Conservation (phyloP, 1,139 yeast genomes). For the Sugiyamaella xylanicola region DNA sequence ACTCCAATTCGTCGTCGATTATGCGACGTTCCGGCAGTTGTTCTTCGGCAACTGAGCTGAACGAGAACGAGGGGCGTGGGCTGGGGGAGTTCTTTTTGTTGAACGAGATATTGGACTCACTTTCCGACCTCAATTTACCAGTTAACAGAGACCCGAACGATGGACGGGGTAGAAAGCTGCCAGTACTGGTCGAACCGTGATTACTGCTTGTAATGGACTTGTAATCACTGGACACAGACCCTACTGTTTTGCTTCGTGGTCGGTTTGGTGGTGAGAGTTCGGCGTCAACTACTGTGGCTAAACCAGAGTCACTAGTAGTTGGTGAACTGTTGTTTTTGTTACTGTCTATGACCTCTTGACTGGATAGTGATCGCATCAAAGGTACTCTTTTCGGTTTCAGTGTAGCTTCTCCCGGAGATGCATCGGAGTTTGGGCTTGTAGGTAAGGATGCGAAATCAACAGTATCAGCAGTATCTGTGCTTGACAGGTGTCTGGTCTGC, state of each 20-base stretch:
- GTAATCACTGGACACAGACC: constrained; percentile 27
- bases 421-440: constrained; percentile 1
- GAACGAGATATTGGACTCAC: constrained; percentile 14
- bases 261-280: constrained; percentile 19
- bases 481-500: not conserved
- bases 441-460: constrained; percentile 1
- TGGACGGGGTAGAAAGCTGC: constrained; percentile 23
- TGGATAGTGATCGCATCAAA: constrained; percentile 20
- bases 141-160: constrained; percentile 29
- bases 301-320: constrained; percentile 10
- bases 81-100: constrained; percentile 14
- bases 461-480: constrained; percentile 1
- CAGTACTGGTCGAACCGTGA: not conserved
- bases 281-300: constrained; percentile 5
- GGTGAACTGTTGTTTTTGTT: constrained; percentile 12
- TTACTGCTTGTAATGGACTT: constrained; percentile 1
- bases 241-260: constrained; percentile 32
- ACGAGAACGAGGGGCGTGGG: constrained; percentile 15
- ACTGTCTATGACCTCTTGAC: constrained; percentile 19
- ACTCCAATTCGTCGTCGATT: constrained; percentile 35
- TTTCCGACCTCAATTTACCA: constrained; percentile 26
- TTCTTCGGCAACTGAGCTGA: constrained; percentile 2
- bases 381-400: constrained; percentile 13
- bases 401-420: not conserved
- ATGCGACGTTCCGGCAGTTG: constrained; percentile 40